Evolutionary conservation across 805 yeast species (phyloP), one percentile per base, ranked within the genome.

Genomic region (Lachancea nothofagi): DNA sequence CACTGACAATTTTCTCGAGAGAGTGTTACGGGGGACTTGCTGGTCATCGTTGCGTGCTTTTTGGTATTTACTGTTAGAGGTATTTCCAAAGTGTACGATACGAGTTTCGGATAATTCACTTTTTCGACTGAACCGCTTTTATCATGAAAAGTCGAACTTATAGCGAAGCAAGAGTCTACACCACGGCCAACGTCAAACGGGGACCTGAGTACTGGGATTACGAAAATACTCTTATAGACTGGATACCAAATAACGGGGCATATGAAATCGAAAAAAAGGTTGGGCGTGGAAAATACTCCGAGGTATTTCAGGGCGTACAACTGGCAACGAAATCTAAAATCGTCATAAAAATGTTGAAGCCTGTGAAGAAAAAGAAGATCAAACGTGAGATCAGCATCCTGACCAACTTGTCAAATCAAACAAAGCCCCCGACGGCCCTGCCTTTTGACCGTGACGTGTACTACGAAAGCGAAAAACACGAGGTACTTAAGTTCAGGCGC

Each of bases 271-370:
- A 83, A 39, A 72, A 74, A 46, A 86, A 88, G 63, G 81, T 89
- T 14, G 97, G 97, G 10, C 74, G 96, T 42, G 97, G 97, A 19
- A 89, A 86, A 66, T 89, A 88, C 64, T 82, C 94, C n/a, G 97
- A 89, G 62, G 97, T 89, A 22, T 89, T 89, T 59, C 83, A 80
- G 58, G 96, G 96, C 21, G 72, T 80, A 31, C 81, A 84, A 56
- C 67, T 84, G 36, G 69, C 75, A 40, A 75, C 75, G 47, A 78
- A 76, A 39, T 72, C 69, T 42, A 70, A 71, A 30, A 83, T 93
- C 54, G 90, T 89, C 30, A 84, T 89, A 49, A 89, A 89, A 60
- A 94, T 87, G 50, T 70, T 89, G 53, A 89, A 89, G 62, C 97
- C 97, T 7, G 95, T 89, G 18, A 89, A 87, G 64, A 75, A 83